These are phyloP conservation scores for Buddleja alternifolia DNA, from an alignment of 257 asterid genomes.

Conservation along the genomic window DNA sequence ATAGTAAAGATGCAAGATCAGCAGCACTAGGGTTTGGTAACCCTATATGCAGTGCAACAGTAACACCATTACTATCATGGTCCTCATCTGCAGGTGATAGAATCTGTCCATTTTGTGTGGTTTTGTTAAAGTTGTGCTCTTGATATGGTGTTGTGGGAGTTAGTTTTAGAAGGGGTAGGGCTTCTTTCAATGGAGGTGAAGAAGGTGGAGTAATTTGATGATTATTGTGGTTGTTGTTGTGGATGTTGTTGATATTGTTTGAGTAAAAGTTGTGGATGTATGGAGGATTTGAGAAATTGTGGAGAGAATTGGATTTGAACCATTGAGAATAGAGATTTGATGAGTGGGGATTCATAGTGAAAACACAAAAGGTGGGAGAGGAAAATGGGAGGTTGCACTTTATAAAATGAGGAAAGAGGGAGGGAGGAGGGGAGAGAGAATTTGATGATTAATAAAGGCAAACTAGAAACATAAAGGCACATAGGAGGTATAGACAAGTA, in stretches of 20 bases:
- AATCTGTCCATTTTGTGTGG: background rate
- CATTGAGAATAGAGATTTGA: conserved; percentile 49
- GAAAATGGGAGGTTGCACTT: conserved; percentile 38
- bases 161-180: conserved; percentile 61
- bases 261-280: conserved; percentile 27
- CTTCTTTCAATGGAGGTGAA: conserved; percentile 63
- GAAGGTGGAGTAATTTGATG: conserved; percentile 43
- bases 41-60: conserved; percentile 86
- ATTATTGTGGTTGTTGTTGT: background rate
- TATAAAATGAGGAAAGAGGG: conserved; percentile 41
- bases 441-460: conserved; percentile 26
- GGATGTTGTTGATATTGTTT: conserved; percentile 17
- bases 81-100: conserved; percentile 24
- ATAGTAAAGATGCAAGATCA: conserved; percentile 61
- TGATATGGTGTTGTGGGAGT: conserved; percentile 36
- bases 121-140: conserved; percentile 26
- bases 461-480: conserved; percentile 1
- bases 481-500: background rate
- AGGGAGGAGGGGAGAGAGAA: conserved; percentile 25
- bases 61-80: conserved; percentile 44
- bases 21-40: conserved; percentile 91
- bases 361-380: conserved; percentile 29
- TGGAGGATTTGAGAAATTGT: background rate
- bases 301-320: conserved; percentile 43
- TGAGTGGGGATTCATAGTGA: conserved; percentile 68